Evolutionary conservation across 768 basidiomycete genomes (phyloP), one percentile per base, ranked within the genome.

Genomic region (Leccinum pellstonianum): DNA sequence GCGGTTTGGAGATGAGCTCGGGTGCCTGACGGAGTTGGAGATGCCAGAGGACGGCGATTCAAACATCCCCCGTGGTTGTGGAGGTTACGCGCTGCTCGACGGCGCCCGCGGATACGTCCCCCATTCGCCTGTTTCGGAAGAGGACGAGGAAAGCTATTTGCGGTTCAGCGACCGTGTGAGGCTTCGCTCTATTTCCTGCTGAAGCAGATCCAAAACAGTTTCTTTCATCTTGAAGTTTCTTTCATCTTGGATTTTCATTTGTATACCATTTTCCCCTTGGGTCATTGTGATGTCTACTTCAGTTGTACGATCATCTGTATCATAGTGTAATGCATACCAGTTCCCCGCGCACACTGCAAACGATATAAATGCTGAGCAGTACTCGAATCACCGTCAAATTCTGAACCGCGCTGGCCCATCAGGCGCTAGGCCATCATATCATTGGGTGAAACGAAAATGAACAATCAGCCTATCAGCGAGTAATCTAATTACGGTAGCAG

Each of bases 21-120:
- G 25, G 11, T 64, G 48, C 15, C 67, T 73, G 41, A 53, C 59
- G 15, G 65, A 73, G 54, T 12, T 73, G n/a, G 66, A 68, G 6
- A 52, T 21, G 35, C 52, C 29, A 38, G 43, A 21, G 43, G 43
- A 10, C 5, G 11, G 43, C 19, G 19, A 19, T 19, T 46, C 43
- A 11, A 19, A 46, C 43, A 2, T 5, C 43, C 19, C 50, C 15
- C 51, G 23, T 11, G 65, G 65, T 12, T 19, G 41, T 43, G 41
- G 41, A 43, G 65, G 71, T 19, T 73, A 73, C 49, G 61, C 70
- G 2, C 29, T 71, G 1, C 61, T 73, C 3, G 67, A 74, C 15
- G 49, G 48, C 9, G n/a, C 54, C 3, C 49, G 51, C 17, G 72
- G 72, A 19, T 74, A 68, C 25, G 27, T 74, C 14, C 60, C 66